Conservation (phyloP, 164 flowering plant species). For the Kingdonia uniflora region DNA sequence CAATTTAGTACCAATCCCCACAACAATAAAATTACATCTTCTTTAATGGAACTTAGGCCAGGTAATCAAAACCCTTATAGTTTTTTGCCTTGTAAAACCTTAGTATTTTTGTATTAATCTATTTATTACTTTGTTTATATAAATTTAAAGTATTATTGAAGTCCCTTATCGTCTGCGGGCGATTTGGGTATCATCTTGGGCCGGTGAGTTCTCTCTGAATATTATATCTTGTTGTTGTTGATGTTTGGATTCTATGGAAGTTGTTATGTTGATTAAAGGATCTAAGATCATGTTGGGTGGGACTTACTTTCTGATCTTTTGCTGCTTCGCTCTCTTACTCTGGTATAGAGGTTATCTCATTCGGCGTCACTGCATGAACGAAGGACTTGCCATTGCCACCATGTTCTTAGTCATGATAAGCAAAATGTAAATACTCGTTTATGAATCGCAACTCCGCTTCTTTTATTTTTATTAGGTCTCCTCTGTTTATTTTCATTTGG, state of each 20-base stretch:
- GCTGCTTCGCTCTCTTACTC: constrained; percentile 86
- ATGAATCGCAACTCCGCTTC: neutral
- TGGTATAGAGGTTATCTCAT: constrained; percentile 98
- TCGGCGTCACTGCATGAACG: constrained; percentile 74
- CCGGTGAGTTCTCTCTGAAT: constrained; percentile 38
- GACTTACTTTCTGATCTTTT: constrained; percentile 89
- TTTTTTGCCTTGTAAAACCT: neutral
- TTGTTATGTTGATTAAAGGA: constrained; percentile 3
- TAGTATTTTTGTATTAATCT: too few species aligned
- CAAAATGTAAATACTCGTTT: constrained; percentile 73
- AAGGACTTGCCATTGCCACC: constrained; percentile 93
- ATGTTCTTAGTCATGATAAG: constrained; percentile 96
- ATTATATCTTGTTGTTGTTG: neutral
- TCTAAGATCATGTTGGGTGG: constrained; percentile 79
- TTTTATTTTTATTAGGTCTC: neutral
- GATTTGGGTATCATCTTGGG: constrained; percentile 97
- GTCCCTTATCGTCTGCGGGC: constrained; percentile 92
- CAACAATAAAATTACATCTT: too few species aligned
- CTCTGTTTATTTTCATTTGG: constrained; percentile 21
- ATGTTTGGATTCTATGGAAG: too few species aligned
- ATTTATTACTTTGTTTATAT: too few species aligned
- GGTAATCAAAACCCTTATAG: too few species aligned
- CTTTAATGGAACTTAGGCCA: too few species aligned
- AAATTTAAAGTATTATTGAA: constrained; percentile 72
- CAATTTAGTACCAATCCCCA: too few species aligned